Evolutionary conservation across 1,139 yeast genomes (phyloP).

Genomic region (Candida smagusa): DNA sequence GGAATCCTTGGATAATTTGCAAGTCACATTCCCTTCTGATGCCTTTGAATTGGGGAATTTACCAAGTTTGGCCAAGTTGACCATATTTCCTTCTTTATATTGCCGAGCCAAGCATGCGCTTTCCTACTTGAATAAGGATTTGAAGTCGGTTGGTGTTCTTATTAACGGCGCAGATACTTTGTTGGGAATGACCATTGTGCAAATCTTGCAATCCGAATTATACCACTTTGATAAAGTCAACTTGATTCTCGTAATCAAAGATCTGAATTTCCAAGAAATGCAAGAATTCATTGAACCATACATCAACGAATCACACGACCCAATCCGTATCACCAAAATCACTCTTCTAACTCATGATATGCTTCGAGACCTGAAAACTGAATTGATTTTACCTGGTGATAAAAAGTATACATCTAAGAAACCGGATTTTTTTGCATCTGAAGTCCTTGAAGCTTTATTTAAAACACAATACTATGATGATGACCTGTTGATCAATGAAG

Average conservation of each 20-base stretch:
- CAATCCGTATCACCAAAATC: conserved; percentile 20
- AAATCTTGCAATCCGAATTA: conserved; percentile 25
- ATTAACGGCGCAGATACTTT: conserved; percentile 47
- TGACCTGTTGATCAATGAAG: conserved; percentile 17
- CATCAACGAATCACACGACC: conserved; percentile 20
- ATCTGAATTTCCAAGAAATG: conserved; percentile 21
- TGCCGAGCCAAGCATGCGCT: conserved; percentile 41
- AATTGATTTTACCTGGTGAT: conserved; percentile 38
- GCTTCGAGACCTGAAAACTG: conserved; percentile 24
- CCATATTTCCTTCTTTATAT: conserved; percentile 34
- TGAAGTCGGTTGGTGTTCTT: conserved; percentile 25
- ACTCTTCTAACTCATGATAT: conserved; percentile 34
- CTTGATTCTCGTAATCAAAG: conserved; percentile 33
- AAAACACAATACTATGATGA: conserved; percentile 16
- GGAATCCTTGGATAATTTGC: conserved; percentile 16
- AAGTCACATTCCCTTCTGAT: conserved; percentile 7
- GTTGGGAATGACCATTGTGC: conserved; percentile 36
- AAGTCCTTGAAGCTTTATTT: conserved; percentile 36
- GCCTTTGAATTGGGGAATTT: conserved; percentile 9
- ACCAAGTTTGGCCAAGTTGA: conserved; percentile 34
- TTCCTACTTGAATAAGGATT: conserved; percentile 18
- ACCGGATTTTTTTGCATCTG: conserved; percentile 39
- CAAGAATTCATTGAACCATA: conserved; percentile 21
- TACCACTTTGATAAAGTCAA: conserved; percentile 24
- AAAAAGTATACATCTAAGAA: conserved; percentile 31